These are phyloP conservation scores for Zychaea mexicana DNA, from an alignment of 371 early-diverging fungal species.

Conservation along the genomic window DNA sequence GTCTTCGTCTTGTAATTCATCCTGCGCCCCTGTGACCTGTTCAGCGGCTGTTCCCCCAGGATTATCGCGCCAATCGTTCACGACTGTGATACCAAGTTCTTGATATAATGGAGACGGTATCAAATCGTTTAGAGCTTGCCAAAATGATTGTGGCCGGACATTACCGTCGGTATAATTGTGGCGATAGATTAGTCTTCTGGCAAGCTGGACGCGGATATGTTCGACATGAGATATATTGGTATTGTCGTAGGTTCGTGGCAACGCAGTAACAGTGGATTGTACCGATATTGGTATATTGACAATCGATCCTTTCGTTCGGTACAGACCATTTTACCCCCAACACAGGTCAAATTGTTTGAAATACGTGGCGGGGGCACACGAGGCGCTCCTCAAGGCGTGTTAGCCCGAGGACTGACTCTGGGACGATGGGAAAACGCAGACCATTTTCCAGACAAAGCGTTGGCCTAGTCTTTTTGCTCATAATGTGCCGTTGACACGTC, in stretches of 20 bases:
- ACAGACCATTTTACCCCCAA: neutral
- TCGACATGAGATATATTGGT: neutral
- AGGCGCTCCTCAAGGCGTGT: neutral
- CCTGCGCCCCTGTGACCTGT: neutral
- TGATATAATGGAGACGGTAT: neutral
- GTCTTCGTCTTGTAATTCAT: too few relatives aligned
- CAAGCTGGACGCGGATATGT: neutral
- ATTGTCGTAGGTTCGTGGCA: neutral
- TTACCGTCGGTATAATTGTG: neutral
- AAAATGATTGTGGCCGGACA: neutral
- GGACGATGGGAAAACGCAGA: neutral
- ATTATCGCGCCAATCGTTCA: neutral
- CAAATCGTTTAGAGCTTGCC: neutral
- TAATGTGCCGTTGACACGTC: neutral
- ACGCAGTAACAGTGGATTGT: neutral
- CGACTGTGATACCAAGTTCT: neutral
- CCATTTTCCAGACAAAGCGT: neutral
- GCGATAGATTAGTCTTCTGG: neutral
- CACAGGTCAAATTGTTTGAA: neutral
- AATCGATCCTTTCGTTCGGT: neutral
- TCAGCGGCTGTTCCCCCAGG: neutral
- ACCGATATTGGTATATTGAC: neutral
- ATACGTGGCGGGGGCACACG: neutral
- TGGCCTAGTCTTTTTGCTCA: neutral
- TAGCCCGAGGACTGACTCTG: neutral